Evolutionary conservation across 305 asterid species (phyloP).

Genomic region (Vinca major): DNA sequence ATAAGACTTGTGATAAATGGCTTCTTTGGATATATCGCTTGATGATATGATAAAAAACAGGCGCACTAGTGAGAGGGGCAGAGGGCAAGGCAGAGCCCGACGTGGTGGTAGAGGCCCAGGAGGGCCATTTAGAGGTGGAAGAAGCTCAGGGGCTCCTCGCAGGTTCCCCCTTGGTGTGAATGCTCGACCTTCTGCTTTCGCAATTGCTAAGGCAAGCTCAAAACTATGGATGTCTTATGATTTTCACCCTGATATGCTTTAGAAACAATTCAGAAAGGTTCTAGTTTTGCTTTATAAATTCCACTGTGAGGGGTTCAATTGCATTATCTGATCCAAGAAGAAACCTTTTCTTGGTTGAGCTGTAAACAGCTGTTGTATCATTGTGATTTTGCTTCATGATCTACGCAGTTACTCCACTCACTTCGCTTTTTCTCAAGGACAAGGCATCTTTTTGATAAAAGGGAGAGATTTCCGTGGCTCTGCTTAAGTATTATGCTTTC

Average conservation of each 20-base stretch:
- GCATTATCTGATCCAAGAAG: slow-evolving; percentile 33
- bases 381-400: slow-evolving; percentile 21
- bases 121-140: slow-evolving; percentile 69
- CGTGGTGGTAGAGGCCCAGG: slow-evolving; percentile 63
- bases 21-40: slow-evolving; percentile 78
- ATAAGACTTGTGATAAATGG: slow-evolving; percentile 34
- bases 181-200: slow-evolving; percentile 58
- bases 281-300: slow-evolving; percentile 11
- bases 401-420: slow-evolving; percentile 10
- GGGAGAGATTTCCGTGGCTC: slow-evolving; percentile 36
- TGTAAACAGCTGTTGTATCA: slow-evolving; percentile 28
- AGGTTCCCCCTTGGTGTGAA: slow-evolving; percentile 72
- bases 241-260: slow-evolving; percentile 22
- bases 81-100: slow-evolving; percentile 58
- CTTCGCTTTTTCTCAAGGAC: slow-evolving; percentile 27
- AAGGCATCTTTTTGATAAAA: slow-evolving; percentile 33
- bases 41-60: slow-evolving; percentile 88
- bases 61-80: slow-evolving; percentile 43
- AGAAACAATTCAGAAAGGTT: slow-evolving; percentile 9
- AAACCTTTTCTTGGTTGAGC: slow-evolving; percentile 23
- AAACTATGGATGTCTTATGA: slow-evolving; percentile 58
- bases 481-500: slow-evolving; percentile 19
- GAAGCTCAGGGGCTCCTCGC: slow-evolving; percentile 57
- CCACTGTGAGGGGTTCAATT: slow-evolving; percentile 27
- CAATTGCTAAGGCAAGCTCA: slow-evolving; percentile 98